A percentile compares a stretch with the other conserved stretches of the same genome.
Conservation (phyloP, 768 basidiomycete genomes). For the Suillus plorans region DNA sequence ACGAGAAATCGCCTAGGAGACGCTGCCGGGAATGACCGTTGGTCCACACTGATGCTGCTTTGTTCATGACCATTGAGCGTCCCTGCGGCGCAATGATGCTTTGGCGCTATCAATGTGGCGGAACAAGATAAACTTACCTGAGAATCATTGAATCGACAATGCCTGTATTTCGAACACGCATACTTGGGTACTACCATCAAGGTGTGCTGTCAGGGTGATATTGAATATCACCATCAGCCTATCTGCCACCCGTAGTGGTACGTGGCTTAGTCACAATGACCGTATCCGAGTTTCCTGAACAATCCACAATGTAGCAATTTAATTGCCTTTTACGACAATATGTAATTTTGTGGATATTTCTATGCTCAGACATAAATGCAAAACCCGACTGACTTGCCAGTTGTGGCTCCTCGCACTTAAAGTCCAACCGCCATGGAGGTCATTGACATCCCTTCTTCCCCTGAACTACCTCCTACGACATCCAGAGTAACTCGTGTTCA, state of each 20-base stretch:
- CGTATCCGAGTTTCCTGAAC: too few relatives aligned
- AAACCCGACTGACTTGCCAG: not conserved
- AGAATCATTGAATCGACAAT: too few relatives aligned
- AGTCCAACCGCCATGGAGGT: conserved; percentile 17
- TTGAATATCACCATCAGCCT: too few relatives aligned
- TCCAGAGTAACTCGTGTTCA: conserved; percentile 18
- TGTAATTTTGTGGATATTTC: not conserved
- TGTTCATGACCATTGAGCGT: not conserved
- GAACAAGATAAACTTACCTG: not conserved
- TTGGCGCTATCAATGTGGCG: not conserved
- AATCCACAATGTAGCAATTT: not conserved
- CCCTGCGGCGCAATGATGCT: not conserved
- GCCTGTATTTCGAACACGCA: not conserved
- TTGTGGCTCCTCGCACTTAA: not conserved
- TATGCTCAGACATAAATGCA: not conserved
- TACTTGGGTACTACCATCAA: not conserved
- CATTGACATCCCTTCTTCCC: conserved; percentile 27
- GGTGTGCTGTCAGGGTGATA: too few relatives aligned
- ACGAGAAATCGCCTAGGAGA: not conserved
- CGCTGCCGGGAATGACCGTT: not conserved
- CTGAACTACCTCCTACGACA: conserved; percentile 18
- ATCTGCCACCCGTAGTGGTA: too few relatives aligned
- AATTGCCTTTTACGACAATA: not conserved
- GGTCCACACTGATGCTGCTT: not conserved
- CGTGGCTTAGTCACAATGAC: too few relatives aligned